Percentiles rank a stretch among this genome's conserved stretches.
phyloP scores from a whole-genome alignment of 352 stramenopile species.

The Globisporangium yorkense region DNA sequence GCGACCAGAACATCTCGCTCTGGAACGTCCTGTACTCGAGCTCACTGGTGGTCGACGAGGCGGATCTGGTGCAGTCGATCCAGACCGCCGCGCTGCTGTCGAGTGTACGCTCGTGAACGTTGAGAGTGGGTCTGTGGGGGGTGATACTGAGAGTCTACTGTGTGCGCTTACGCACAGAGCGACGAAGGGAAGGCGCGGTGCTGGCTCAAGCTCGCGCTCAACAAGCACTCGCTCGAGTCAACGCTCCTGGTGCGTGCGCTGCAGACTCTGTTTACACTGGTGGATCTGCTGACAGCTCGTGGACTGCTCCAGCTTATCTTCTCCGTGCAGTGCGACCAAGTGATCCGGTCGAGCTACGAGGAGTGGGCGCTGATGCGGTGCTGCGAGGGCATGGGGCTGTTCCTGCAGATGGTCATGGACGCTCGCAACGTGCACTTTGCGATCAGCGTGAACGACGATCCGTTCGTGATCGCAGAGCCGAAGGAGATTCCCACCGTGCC shows the following conservation, averaged over 20 bases:
- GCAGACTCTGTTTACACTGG: neutral
- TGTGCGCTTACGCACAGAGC: conserved; percentile 21
- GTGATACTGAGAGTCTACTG: neutral
- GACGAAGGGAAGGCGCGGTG: conserved; percentile 60
- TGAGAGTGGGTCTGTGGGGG: neutral
- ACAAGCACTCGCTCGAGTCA: conserved; percentile 72
- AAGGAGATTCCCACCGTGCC: conserved; percentile 10
- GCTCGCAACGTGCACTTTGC: conserved; percentile 64
- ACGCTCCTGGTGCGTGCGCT: conserved; percentile 52
- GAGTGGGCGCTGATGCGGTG: conserved; percentile 79
- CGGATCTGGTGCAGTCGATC: conserved; percentile 59
- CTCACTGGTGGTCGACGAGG: conserved; percentile 68
- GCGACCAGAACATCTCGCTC: conserved; percentile 41
- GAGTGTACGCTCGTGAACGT: conserved; percentile 27
- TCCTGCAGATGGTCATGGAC: conserved; percentile 73
- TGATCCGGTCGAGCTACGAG: conserved; percentile 72
- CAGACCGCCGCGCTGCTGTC: conserved; percentile 63
- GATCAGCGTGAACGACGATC: conserved; percentile 56
- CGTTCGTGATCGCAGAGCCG: conserved; percentile 25
- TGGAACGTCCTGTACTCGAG: conserved; percentile 74
- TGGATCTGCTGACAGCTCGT: neutral
- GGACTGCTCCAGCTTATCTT: conserved; percentile 55
- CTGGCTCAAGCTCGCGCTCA: conserved; percentile 78
- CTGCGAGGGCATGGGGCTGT: conserved; percentile 59
- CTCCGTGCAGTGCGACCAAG: conserved; percentile 62